Percentiles rank a stretch among this genome's conserved stretches.
Conservation (phyloP, 2,329 filamentous ascomycete species). For the Calycina herbarum region DNA sequence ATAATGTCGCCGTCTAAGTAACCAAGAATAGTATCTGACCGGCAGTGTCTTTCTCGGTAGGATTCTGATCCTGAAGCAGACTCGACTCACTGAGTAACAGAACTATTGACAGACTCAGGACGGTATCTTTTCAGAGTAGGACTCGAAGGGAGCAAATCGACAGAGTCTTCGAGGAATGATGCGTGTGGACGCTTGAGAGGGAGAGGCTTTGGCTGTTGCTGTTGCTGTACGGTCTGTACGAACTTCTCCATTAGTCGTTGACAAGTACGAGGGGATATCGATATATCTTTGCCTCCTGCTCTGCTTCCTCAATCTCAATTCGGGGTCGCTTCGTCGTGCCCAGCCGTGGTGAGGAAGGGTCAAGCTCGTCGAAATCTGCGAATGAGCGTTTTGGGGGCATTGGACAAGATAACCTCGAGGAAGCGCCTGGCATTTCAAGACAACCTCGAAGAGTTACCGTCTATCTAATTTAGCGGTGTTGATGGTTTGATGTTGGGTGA, state of each 20-base stretch:
- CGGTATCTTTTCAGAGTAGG: constrained; percentile 25
- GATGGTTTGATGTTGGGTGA: constrained; percentile 18
- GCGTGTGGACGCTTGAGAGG: constrained; percentile 25
- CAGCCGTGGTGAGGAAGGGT: constrained; percentile 19
- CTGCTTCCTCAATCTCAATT: constrained; percentile 21
- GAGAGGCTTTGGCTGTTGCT: constrained; percentile 31
- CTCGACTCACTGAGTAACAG: constrained; percentile 31
- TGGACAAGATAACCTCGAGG: constrained; percentile 21
- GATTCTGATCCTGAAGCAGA: constrained; percentile 23
- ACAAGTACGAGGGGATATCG: constrained; percentile 21
- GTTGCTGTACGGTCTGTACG: constrained; percentile 26
- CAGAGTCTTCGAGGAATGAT: constrained; percentile 28
- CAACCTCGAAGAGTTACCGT: constrained; percentile 18
- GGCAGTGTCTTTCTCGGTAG: constrained; percentile 32
- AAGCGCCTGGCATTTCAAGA: constrained; percentile 24
- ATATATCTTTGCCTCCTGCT: constrained; percentile 22
- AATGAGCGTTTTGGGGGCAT: constrained; percentile 25
- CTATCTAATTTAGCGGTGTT: constrained; percentile 12
- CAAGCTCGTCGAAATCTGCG: constrained; percentile 23
- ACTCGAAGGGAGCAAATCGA: constrained; percentile 24
- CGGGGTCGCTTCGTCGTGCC: constrained; percentile 20
- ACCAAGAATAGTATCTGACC: constrained; percentile 34
- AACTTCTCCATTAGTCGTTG: constrained; percentile 24
- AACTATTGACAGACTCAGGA: constrained; percentile 30
- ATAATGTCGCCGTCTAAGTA: constrained; percentile 27